Base-by-base conservation (phyloP, 345 rosid genomes). In the Aegle marmelos region DNA sequence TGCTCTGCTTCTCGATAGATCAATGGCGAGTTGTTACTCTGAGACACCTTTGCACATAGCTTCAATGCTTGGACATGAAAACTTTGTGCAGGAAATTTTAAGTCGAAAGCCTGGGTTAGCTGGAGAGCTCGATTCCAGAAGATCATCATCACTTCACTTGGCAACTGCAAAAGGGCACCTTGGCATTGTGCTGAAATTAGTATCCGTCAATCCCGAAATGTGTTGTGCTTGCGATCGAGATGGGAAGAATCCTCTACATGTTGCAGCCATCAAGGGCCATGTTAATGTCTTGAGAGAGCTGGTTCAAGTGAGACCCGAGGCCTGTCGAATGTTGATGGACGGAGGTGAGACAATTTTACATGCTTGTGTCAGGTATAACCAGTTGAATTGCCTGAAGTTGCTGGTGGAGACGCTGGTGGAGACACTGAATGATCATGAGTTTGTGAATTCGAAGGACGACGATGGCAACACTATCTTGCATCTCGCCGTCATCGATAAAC, bases 401-500 rank as follows among this genome's bases (percentile, higher is more conserved):
- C 28, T 84, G 76, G 80, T 72, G 41, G 73, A 75, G 56, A 25
- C 25, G 5, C 28, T 84, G 76, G 80, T 72, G 41, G 73, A 75
- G 56, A 25, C 25, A 39, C 14, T 68, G 1, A 48, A 34, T 1
- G 79, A 78, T 50, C 27, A 72, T 37, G 82, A 58, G 67, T 78
- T 80, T 70, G 22, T 78, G 82, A 76, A 75, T 72, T 70, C 72
- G 11, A 72, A 48, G 50, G 84, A 80, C 56, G 10, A 41, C 17
- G 77, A 80, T 53, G 86, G 86, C 53, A 70, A 68, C 79, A 78
- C 82, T 27, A 67, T 64, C 16, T n/a, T 84, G 73, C 87, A 84
- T 74, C 24, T 75, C 7, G 80, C 84, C n/a, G 81, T 68, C 41
- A 48, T 36, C 27, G 59, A 67, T 22, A 67, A 67, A 37, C 79